Evolutionary conservation across 805 yeast genomes (phyloP).

Genomic region (Metschnikowia koreensis): DNA sequence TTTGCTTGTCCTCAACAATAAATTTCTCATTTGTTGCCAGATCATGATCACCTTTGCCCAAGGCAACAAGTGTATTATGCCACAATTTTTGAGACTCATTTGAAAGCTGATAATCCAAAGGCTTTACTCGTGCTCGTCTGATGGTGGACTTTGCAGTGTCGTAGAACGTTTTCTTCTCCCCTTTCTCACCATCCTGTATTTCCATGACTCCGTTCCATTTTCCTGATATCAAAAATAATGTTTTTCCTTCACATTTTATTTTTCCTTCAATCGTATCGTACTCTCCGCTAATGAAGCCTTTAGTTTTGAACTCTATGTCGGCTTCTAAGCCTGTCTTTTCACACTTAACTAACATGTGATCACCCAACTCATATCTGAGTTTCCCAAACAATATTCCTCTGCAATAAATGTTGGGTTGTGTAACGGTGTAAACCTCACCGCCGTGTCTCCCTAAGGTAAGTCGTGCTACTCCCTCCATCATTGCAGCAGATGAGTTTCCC

Average conservation of each 20-base stretch:
- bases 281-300: constrained; percentile 90
- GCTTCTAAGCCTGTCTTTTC: constrained; percentile 57
- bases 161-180: constrained; percentile 41
- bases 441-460: constrained; percentile 65
- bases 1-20: constrained; percentile 83
- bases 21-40: constrained; percentile 86
- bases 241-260: constrained; percentile 15
- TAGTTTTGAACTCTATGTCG: constrained; percentile 89
- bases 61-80: constrained; percentile 77
- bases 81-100: constrained; percentile 82
- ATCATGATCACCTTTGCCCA: constrained; percentile 75
- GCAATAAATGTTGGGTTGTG: constrained; percentile 96
- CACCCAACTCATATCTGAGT: constrained; percentile 88
- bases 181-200: constrained; percentile 50
- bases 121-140: constrained; percentile 66
- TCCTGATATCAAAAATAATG: constrained; percentile 40
- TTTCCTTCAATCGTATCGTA: constrained; percentile 87
- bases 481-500: constrained; percentile 95
- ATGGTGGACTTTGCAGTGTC: constrained; percentile 54
- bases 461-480: constrained; percentile 89
- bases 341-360: constrained; percentile 77
- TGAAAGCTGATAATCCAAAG: constrained; percentile 74
- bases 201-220: constrained; percentile 80
- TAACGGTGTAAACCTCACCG: constrained; percentile 77
- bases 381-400: constrained; percentile 91